Conservation (phyloP, 2,329 filamentous ascomycete genomes). For the Leptographium radiaticola region DNA sequence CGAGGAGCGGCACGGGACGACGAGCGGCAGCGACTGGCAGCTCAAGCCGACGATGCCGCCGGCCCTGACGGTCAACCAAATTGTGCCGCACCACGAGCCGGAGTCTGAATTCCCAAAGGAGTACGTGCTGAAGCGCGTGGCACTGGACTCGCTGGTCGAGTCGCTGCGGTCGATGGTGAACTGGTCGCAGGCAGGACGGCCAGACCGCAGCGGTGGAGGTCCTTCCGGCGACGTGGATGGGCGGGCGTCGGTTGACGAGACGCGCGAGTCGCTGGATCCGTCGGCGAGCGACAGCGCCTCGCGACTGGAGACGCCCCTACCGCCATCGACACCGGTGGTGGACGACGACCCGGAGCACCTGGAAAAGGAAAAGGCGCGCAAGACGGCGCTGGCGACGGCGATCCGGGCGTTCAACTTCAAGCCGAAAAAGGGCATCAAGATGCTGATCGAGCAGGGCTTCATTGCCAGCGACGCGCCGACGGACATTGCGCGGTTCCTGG, state of each 20-base stretch:
- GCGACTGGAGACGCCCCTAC: slow-evolving; percentile 37
- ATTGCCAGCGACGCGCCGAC: slow-evolving; percentile 65
- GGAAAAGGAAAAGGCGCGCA: slow-evolving; percentile 88
- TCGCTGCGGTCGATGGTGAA: slow-evolving; percentile 81
- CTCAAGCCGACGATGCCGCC: slow-evolving; percentile 75
- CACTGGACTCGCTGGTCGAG: slow-evolving; percentile 78
- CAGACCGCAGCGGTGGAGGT: slow-evolving; percentile 43
- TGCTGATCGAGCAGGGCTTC: slow-evolving; percentile 72
- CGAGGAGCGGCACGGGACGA: slow-evolving; percentile 60
- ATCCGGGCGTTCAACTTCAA: slow-evolving; percentile 96
- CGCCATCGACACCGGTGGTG: slow-evolving; percentile 23
- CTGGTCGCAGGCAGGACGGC: slow-evolving; percentile 59
- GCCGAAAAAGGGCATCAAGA: slow-evolving; percentile 83
- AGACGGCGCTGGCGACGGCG: slow-evolving; percentile 81
- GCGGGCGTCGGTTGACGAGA: slow-evolving; percentile 37
- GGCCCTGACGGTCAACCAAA: slow-evolving; percentile 67
- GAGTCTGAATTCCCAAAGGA: slow-evolving; percentile 73
- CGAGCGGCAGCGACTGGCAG: slow-evolving; percentile 65
- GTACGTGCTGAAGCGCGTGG: slow-evolving; percentile 81
- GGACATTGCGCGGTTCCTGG: slow-evolving; percentile 74
- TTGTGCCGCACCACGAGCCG: slow-evolving; percentile 43
- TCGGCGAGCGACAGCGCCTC: slow-evolving; percentile 46
- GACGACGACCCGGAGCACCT: slow-evolving; percentile 90
- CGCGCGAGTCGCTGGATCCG: slow-evolving; percentile 68
- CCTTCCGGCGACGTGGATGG: slow-evolving; percentile 32